These are phyloP conservation scores for Ilex aquifolium DNA, from an alignment of 257 asterid genomes.

Conservation along the genomic window DNA sequence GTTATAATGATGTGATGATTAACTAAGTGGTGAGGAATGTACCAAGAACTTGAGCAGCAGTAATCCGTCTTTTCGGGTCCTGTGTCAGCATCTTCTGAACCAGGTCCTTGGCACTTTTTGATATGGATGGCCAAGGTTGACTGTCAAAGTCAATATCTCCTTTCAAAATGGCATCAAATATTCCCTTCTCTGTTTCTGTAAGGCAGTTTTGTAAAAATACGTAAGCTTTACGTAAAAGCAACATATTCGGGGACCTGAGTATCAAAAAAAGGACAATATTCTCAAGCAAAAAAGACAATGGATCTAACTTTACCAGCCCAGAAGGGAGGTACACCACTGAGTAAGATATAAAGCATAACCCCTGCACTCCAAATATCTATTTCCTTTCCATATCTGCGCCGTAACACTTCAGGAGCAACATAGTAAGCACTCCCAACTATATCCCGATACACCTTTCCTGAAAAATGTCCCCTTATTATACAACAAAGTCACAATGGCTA, in stretches of 20 bases:
- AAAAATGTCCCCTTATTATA: not conserved
- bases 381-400: conserved; percentile 72
- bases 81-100: conserved; percentile 60
- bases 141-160: conserved; percentile 63
- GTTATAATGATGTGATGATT: not conserved
- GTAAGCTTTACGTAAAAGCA: conserved; percentile 5
- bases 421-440: conserved; percentile 86
- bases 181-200: conserved; percentile 68
- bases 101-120: conserved; percentile 72
- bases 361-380: conserved; percentile 89
- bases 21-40: not conserved
- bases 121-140: conserved; percentile 70
- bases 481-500: too few species aligned
- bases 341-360: conserved; percentile 74
- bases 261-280: not conserved
- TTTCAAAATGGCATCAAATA: conserved; percentile 56
- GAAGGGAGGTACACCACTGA: conserved; percentile 84
- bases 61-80: conserved; percentile 58
- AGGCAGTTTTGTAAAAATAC: not conserved
- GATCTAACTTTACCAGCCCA: conserved; percentile 58
- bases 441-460: conserved; percentile 72
- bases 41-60: conserved; percentile 68
- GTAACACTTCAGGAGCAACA: conserved; percentile 81
- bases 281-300: not conserved
- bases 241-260: not conserved